Base-by-base conservation (phyloP, 1,139 yeast genomes). In the Magnusiomyces tetraspermus region DNA sequence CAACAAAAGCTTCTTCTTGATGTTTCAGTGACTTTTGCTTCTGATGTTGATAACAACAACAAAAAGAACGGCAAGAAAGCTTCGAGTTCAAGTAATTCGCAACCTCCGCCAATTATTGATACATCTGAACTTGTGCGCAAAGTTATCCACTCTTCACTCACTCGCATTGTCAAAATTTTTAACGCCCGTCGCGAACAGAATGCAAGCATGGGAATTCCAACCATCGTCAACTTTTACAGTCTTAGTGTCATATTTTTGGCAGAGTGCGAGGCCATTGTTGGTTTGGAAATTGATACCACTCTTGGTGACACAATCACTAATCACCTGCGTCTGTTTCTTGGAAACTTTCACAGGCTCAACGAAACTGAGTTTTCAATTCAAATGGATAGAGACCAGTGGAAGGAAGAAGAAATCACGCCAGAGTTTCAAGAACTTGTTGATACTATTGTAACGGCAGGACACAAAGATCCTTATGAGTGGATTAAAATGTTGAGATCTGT, bases 241-340 rank as follows among this genome's bases (percentile, higher is more conserved):
- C 71, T 86, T 22, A 79, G 83, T 50, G 78, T 83, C 1, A 75
- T 83, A 24, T 90, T 89, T 63, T 72, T 89, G 40, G 79, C 80
- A 50, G 96, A 88, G 64, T 87, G 96, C 66, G 98, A 92, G 66
- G 74, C 82, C 15, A 79, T 90, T 6, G 82, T 88, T 47, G 97
- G 96, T 0, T 11, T 45, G 26, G 82, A 82, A 30, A 77, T 80
- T 45, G 76, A 79, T 17, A 76, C 80, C 1, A 79, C 79, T 17
- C 71, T 90, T 47, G 79, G 83, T 53, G 87, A 82, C 53, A 78
- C 83, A 66, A 69, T 87, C 22, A 78, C 77, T n/a, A 76, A 77
- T 49, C 96, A 87, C 60, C 74, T 85, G 10, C 78, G 76, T 54
- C 76, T 77, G 56, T 89, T 80, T 62, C 70, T 82, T 45, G 75